phyloP scores from a whole-genome alignment of 495 filamentous ascomycete genomes.

The Hypoxylon cercidicola region DNA sequence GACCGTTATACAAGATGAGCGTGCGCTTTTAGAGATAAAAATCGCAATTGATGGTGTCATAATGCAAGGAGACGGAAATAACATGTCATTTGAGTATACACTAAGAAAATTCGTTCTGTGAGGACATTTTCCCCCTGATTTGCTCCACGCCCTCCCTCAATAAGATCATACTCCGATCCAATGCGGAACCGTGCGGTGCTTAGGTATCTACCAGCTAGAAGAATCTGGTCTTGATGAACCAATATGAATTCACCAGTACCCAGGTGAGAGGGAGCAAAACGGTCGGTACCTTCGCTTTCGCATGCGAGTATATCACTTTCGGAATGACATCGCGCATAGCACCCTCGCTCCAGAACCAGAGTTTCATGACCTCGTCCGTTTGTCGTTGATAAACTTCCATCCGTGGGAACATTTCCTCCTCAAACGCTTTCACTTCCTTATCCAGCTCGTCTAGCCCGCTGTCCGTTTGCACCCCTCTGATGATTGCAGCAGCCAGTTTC shows the following conservation, averaged over 20 bases:
- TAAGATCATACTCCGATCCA: slow-evolving; percentile 14
- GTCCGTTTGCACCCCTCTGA: slow-evolving; percentile 34
- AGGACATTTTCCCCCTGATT: background rate
- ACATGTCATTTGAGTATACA: background rate
- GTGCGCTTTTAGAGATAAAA: slow-evolving; percentile 5
- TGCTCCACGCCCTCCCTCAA: background rate
- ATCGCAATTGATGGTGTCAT: slow-evolving; percentile 7
- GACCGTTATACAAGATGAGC: background rate
- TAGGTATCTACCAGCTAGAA: background rate
- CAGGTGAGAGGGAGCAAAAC: slow-evolving; percentile 26
- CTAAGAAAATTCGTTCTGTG: slow-evolving; percentile 12
- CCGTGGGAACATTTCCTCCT: slow-evolving; percentile 49
- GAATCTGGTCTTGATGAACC: slow-evolving; percentile 24
- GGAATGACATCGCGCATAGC: slow-evolving; percentile 30
- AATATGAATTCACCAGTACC: slow-evolving; percentile 25
- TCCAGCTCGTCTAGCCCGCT: slow-evolving; percentile 43
- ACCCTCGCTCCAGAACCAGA: slow-evolving; percentile 46
- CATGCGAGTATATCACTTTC: slow-evolving; percentile 29
- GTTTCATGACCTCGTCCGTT: slow-evolving; percentile 42
- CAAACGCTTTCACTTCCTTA: slow-evolving; percentile 42
- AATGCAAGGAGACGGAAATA: slow-evolving; percentile 4
- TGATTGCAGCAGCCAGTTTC: slow-evolving; percentile 57
- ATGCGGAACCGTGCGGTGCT: background rate
- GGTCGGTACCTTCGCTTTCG: slow-evolving; percentile 21
- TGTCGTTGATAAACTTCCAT: slow-evolving; percentile 46